Evolutionary conservation across 1,139 yeast genomes (phyloP).

Genomic region (Saccharomyces hybrid): DNA sequence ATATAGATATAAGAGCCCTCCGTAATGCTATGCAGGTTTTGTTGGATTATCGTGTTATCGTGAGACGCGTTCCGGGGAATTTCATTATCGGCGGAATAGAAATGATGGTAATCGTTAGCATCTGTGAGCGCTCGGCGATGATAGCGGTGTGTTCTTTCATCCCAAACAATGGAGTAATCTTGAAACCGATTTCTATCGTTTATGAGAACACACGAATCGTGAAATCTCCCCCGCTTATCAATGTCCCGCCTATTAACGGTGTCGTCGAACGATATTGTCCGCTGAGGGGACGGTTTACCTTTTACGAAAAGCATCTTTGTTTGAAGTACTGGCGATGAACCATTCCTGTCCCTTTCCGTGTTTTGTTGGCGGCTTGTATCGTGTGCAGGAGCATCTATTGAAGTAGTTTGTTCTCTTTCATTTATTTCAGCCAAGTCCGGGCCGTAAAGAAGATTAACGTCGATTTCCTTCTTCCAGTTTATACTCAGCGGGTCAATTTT

Average conservation of each 20-base stretch:
- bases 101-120: background rate
- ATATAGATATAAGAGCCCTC: background rate
- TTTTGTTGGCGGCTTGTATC: background rate
- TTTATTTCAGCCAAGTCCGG: constrained; percentile 20
- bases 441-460: constrained; percentile 30
- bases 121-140: background rate
- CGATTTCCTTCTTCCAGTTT: constrained; percentile 31
- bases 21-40: background rate
- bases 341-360: background rate
- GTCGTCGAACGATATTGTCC: constrained; percentile 11
- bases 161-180: constrained; percentile 5
- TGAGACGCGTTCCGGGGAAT: background rate
- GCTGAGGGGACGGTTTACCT: background rate
- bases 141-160: constrained; percentile 1
- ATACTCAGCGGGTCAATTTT: constrained; percentile 25
- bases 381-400: background rate
- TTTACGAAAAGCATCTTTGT: background rate
- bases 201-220: constrained; percentile 17
- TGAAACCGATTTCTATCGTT: constrained; percentile 14
- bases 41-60: background rate
- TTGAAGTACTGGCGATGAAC: background rate
- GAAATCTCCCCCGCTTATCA: constrained; percentile 15
- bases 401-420: background rate
- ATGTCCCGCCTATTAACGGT: constrained; percentile 23
- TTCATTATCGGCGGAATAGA: no score